Percentiles rank a stretch among this genome's conserved stretches.
These are phyloP conservation scores for Diaporthe eres DNA, from an alignment of 2,329 filamentous ascomycete species.

Conservation along the genomic window DNA sequence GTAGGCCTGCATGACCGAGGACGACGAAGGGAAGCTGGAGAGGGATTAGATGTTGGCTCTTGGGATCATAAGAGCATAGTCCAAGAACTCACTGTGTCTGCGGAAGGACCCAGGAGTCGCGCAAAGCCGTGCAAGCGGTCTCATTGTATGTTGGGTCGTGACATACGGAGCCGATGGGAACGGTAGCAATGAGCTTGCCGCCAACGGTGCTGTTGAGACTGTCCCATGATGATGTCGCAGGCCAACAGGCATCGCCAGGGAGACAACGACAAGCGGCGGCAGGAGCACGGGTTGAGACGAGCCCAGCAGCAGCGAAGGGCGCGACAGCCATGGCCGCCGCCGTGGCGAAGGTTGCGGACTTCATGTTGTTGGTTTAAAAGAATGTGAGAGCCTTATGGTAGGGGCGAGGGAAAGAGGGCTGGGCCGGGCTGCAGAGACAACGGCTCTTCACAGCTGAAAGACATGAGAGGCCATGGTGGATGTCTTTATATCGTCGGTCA, in stretches of 20 bases:
- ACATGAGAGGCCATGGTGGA: constrained; percentile 1
- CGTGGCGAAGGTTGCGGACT: constrained; percentile 2
- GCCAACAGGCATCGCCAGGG: constrained; percentile 63
- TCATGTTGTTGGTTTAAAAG: constrained; percentile 10
- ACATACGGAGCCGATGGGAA: constrained; percentile 62
- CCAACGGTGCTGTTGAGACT: constrained; percentile 63
- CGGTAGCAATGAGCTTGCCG: constrained; percentile 62
- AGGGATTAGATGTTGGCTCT: background rate
- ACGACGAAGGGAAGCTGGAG: constrained; percentile 46
- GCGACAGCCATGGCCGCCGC: constrained; percentile 8
- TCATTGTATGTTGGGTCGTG: constrained; percentile 58
- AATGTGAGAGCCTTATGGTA: constrained; percentile 8
- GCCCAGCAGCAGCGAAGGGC: constrained; percentile 11
- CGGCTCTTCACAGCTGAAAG: background rate
- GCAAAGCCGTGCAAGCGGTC: constrained; percentile 52
- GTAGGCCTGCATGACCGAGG: constrained; percentile 51
- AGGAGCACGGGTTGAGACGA: constrained; percentile 7
- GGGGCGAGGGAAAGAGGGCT: background rate
- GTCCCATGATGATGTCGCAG: constrained; percentile 56
- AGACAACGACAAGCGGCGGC: constrained; percentile 1
- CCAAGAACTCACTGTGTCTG: constrained; percentile 50
- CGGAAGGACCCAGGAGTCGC: constrained; percentile 54
- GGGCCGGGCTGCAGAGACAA: constrained; percentile 20
- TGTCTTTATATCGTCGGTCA: constrained; percentile 1
- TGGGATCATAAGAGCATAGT: background rate